These are phyloP conservation scores for Leccinum boreale DNA, from an alignment of 768 basidiomycete species.

Conservation along the genomic window DNA sequence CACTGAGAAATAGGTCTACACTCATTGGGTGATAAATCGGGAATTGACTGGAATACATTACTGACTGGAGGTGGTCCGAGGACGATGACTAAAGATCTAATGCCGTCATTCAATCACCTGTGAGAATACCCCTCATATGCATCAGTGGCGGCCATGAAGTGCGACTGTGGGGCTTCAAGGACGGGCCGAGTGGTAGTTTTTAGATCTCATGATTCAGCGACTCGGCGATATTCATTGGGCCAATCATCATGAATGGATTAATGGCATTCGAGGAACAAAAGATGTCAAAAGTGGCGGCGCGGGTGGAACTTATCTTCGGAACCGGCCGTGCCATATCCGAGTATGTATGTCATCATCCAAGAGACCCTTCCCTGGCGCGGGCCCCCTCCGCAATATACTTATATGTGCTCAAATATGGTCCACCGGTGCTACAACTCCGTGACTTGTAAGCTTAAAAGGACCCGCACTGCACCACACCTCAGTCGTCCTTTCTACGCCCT, in stretches of 20 bases:
- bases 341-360: neutral
- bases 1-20: neutral
- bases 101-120: neutral
- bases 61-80: neutral
- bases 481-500: neutral
- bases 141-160: constrained; percentile 2
- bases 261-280: neutral
- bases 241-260: neutral
- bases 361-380: neutral
- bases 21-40: neutral
- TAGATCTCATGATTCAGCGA: neutral
- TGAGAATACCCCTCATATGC: constrained; percentile 1
- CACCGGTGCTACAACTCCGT: neutral
- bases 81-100: neutral
- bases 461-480: neutral
- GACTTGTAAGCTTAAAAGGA: constrained; percentile 3
- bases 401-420: neutral
- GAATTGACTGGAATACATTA: neutral
- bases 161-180: neutral
- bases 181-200: neutral
- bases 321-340: neutral
- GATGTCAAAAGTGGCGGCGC: neutral
- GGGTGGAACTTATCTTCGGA: constrained; percentile 5
- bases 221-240: neutral
- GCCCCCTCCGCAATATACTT: neutral